Conservation (phyloP, 129 eudicot genomes). For the Deinandra increscens region DNA sequence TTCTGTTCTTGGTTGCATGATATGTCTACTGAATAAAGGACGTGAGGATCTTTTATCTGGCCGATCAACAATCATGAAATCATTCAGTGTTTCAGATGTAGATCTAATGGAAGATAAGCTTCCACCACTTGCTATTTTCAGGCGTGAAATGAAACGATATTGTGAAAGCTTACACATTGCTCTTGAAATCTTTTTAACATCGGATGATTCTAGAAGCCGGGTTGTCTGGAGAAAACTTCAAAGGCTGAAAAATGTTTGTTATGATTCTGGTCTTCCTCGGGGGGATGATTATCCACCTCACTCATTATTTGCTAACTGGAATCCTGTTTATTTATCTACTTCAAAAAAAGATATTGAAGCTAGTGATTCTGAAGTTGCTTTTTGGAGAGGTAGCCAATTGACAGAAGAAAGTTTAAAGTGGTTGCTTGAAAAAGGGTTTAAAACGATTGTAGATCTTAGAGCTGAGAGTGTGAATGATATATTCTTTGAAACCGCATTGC, state of each 20-base stretch:
- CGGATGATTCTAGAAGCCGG: conserved; percentile 59
- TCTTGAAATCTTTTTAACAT: conserved; percentile 66
- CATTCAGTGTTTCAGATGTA: conserved; percentile 52
- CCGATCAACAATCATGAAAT: conserved; percentile 60
- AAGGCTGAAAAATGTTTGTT: conserved; percentile 71
- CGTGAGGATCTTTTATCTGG: conserved; percentile 88
- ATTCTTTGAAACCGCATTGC: conserved; percentile 55
- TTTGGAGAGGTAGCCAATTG: conserved; percentile 93
- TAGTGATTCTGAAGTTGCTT: conserved; percentile 54
- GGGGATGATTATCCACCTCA: conserved; percentile 69
- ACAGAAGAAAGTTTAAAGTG: conserved; percentile 89
- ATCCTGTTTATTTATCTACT: conserved; percentile 69
- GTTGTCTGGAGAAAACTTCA: conserved; percentile 92
- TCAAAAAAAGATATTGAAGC: conserved; percentile 54
- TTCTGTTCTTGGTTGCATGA: conserved; percentile 96
- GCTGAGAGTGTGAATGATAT: conserved; percentile 86
- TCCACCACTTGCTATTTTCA: conserved; percentile 86
- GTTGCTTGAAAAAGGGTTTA: conserved; percentile 80
- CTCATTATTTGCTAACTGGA: conserved; percentile 83
- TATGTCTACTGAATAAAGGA: conserved; percentile 87
- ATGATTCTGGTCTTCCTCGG: conserved; percentile 89
- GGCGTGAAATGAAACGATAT: conserved; percentile 87
- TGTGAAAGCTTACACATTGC: conserved; percentile 97
- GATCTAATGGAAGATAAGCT: conserved; percentile 60
- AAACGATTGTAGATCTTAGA: conserved; percentile 85